These are phyloP conservation scores for Komagataea norvegica DNA, from an alignment of 1,139 yeast species.

Conservation along the genomic window DNA sequence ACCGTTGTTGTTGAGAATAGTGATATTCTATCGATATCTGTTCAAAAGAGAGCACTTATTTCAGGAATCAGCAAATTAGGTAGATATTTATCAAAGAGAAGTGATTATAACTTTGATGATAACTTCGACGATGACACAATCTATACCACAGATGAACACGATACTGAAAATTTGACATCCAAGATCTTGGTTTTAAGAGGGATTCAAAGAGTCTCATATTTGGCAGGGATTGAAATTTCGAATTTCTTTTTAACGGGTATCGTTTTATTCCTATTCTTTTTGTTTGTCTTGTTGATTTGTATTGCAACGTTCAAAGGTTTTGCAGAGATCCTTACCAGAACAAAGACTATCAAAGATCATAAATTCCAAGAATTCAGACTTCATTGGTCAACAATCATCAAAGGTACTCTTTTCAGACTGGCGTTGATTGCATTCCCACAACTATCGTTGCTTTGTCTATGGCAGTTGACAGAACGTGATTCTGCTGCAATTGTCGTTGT, in stretches of 20 bases:
- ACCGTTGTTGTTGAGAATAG: constrained; percentile 63
- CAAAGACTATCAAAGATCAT: constrained; percentile 53
- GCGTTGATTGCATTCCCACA: constrained; percentile 83
- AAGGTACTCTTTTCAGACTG: constrained; percentile 84
- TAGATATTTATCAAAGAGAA: constrained; percentile 21
- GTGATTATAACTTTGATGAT: constrained; percentile 47
- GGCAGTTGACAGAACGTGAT: constrained; percentile 84
- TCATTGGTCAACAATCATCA: constrained; percentile 75
- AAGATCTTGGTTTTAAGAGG: constrained; percentile 83
- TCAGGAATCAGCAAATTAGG: constrained; percentile 18
- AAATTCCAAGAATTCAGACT: constrained; percentile 74
- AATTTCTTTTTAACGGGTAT: constrained; percentile 83
- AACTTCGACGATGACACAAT: constrained; percentile 44
- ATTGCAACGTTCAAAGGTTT: constrained; percentile 69
- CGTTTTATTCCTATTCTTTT: constrained; percentile 74
- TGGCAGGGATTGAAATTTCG: constrained; percentile 82
- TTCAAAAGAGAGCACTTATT: constrained; percentile 48
- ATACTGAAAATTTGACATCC: constrained; percentile 39
- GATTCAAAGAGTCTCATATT: constrained; percentile 82
- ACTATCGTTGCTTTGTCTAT: constrained; percentile 70
- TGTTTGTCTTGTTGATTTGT: constrained; percentile 62
- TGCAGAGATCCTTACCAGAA: constrained; percentile 62
- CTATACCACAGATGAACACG: constrained; percentile 72
- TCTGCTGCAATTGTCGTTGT: constrained; percentile 79
- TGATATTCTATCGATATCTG: constrained; percentile 63